Percentiles rank a stretch among this genome's conserved stretches.
phyloP scores from a whole-genome alignment of 495 filamentous ascomycete genomes.

The Penicillium tannophilum region DNA sequence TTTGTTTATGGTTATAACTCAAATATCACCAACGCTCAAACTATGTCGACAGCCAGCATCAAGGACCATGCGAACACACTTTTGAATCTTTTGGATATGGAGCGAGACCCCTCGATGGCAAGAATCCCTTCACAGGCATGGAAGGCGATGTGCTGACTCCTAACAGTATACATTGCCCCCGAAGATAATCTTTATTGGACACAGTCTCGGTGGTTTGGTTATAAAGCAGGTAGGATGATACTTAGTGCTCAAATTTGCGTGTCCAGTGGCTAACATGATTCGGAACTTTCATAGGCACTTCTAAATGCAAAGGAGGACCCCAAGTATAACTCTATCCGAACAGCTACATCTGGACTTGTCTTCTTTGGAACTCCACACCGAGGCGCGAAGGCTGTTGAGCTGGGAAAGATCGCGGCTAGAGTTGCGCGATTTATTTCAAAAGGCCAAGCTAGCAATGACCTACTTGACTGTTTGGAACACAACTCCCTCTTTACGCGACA shows the following conservation, averaged over 20 bases:
- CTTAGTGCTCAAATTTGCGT: neutral
- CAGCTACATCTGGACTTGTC: constrained; percentile 42
- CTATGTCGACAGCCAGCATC: constrained; percentile 42
- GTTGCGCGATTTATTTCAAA: constrained; percentile 38
- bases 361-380: constrained; percentile 52
- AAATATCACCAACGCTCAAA: constrained; percentile 38
- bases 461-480: constrained; percentile 39
- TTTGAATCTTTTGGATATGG: constrained; percentile 39
- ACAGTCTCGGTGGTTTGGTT: constrained; percentile 49
- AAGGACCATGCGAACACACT: constrained; percentile 44
- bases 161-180: constrained; percentile 25
- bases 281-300: constrained; percentile 27
- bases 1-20: constrained; percentile 50
- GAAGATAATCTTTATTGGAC: constrained; percentile 48
- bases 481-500: constrained; percentile 45
- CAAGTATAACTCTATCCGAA: constrained; percentile 41
- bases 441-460: constrained; percentile 38
- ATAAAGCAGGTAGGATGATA: constrained; percentile 42
- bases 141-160: neutral
- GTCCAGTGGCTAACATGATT: neutral
- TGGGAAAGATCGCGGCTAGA: constrained; percentile 43
- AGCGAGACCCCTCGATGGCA: constrained; percentile 33
- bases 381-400: constrained; percentile 41
- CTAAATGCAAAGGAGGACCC: constrained; percentile 46
- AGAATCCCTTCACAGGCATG: neutral